Percentiles rank a stretch among this genome's conserved stretches.
These are phyloP conservation scores for Coniochaeta prunicola DNA, from an alignment of 2,329 filamentous ascomycete genomes.

Conservation along the genomic window DNA sequence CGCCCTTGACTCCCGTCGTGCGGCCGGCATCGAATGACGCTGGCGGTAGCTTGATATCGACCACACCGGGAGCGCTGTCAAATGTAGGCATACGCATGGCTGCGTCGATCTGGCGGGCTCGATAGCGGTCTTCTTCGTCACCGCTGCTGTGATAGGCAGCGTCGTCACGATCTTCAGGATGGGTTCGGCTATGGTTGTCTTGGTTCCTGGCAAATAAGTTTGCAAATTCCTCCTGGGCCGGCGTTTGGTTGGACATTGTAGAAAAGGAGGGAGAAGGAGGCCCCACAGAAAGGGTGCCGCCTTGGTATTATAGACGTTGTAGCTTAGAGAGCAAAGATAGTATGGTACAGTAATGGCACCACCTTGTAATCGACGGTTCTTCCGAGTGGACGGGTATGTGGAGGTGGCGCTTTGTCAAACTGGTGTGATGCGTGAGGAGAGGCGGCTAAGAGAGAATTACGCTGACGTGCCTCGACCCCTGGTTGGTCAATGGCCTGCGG, in stretches of 20 bases:
- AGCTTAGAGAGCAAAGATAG: neutral
- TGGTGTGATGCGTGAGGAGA: neutral
- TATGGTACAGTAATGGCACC: neutral
- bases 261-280: constrained; percentile 12
- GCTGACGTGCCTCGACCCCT: neutral
- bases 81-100: constrained; percentile 58
- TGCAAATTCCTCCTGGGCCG: constrained; percentile 62
- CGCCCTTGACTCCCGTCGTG: constrained; percentile 77
- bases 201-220: constrained; percentile 51
- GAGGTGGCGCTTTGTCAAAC: neutral
- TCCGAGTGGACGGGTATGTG: neutral
- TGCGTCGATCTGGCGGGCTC: constrained; percentile 49
- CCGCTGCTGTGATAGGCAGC: constrained; percentile 38
- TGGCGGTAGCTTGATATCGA: constrained; percentile 53
- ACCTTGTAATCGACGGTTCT: neutral
- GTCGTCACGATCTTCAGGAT: constrained; percentile 53
- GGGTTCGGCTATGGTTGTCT: constrained; percentile 31
- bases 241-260: constrained; percentile 48
- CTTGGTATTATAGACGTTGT: constrained; percentile 27
- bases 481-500: neutral
- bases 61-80: constrained; percentile 32
- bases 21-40: constrained; percentile 58
- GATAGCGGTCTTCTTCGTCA: constrained; percentile 47
- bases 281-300: constrained; percentile 11
- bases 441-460: neutral